Evolutionary conservation across 2,329 filamentous ascomycete species (phyloP), one percentile per base, ranked within the genome.

Genomic region (Blastomyces percursus): DNA sequence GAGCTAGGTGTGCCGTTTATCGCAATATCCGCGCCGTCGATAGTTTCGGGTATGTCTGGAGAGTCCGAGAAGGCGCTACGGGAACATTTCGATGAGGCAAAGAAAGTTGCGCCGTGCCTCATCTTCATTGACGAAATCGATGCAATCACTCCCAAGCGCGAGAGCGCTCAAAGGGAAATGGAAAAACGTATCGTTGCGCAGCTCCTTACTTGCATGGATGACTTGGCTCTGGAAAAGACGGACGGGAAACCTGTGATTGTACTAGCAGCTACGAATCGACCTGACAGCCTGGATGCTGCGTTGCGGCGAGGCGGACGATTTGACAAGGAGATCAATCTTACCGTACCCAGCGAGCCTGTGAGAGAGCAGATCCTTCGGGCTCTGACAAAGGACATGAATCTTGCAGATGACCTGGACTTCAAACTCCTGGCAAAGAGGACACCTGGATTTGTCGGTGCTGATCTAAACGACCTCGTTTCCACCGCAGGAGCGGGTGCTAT

Each of bases 81-180:
- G 44, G 89, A 93, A 67, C 82, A 91, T 57, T 95, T 95, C 65
- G 92, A 97, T 14, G 90, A 94, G 70, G 94, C 94, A 0, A 90
- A 90, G 72, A 83, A 85, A 62, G 82, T 92, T 46, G 92, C 93
- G 0, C 94, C 94, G 0, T 96, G 91, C 70, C 80, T 99, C 5
- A 82, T 99, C 4, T 95, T 96, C 70, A 89, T 97, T 63, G 91
- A 96, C 68, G 88, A 96, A 68, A 90, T 97, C 60, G 92, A 99
- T 74, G 87, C 88, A 3, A 94, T 97, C 69, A 90, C 91, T 59
- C 89, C 90, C 0, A 96, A 95, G 73, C 82, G 89, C 62, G 90
- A 96, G 66, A 89, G 85, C 61, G 86, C 88, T 1, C 89, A 94
- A 70, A 87, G 88, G 70, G 91, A 96, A 67, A 93, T 95, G 85